These are phyloP conservation scores for Hemisphaericaspora xylofermentans DNA, from an alignment of 1,139 yeast species.

Conservation along the genomic window DNA sequence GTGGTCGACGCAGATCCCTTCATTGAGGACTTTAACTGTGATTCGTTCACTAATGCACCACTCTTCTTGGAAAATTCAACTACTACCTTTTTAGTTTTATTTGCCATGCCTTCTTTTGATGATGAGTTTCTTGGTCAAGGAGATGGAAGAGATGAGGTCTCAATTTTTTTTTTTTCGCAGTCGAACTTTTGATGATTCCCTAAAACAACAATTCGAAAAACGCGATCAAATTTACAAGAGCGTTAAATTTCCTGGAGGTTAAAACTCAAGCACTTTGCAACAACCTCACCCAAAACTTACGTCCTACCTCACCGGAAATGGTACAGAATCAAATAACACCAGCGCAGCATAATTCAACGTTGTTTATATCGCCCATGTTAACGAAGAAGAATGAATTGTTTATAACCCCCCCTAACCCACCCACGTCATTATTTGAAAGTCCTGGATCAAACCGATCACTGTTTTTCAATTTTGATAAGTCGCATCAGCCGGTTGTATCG, in stretches of 20 bases:
- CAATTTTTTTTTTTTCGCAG: background rate
- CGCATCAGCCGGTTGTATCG: background rate
- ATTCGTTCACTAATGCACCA: background rate
- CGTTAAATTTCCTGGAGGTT: background rate
- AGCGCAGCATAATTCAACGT: constrained; percentile 57
- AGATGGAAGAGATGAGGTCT: constrained; percentile 1
- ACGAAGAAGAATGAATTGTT: constrained; percentile 49
- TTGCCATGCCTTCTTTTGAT: background rate
- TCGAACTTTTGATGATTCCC: background rate
- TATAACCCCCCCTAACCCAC: constrained; percentile 56
- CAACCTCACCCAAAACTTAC: too few relatives aligned
- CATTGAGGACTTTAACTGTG: constrained; percentile 12
- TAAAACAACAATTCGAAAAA: too few relatives aligned
- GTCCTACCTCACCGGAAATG: too few relatives aligned
- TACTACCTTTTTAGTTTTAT: background rate
- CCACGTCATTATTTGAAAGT: constrained; percentile 36
- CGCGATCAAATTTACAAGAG: too few relatives aligned
- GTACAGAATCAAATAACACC: constrained; percentile 39
- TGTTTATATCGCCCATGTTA: constrained; percentile 61
- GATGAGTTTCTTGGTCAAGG: background rate
- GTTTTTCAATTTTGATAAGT: constrained; percentile 36
- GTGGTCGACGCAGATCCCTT: constrained; percentile 11
- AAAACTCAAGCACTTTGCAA: constrained; percentile 1
- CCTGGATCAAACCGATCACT: constrained; percentile 44
- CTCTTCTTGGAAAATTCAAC: constrained; percentile 2